These are phyloP conservation scores for Backusella tuberculispora DNA, from an alignment of 192 early-diverging fungal genomes.

Conservation along the genomic window DNA sequence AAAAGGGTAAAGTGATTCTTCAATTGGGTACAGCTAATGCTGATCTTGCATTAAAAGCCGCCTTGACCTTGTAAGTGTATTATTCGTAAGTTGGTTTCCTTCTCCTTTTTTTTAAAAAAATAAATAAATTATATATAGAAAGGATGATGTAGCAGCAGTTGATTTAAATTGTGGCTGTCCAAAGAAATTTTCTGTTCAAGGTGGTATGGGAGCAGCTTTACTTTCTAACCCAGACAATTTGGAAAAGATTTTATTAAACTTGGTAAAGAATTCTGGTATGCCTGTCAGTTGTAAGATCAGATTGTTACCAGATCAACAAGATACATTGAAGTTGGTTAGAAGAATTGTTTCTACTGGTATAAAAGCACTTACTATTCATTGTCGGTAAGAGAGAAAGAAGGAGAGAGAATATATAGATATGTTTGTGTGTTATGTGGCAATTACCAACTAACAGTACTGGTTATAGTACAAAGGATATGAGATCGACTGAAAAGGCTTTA, in stretches of 20 bases:
- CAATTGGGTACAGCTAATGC: slow-evolving; percentile 93
- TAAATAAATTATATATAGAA: slow-evolving; percentile 44
- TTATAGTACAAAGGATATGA: slow-evolving; percentile 66
- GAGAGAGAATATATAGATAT: not conserved
- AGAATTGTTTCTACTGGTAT: slow-evolving; percentile 87
- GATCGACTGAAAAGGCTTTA: slow-evolving; percentile 78
- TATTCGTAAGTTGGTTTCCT: not conserved
- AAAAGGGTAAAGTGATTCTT: slow-evolving; percentile 81
- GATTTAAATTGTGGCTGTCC: slow-evolving; percentile 99
- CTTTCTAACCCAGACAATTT: slow-evolving; percentile 84
- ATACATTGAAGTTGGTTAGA: slow-evolving; percentile 81
- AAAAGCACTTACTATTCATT: slow-evolving; percentile 88
- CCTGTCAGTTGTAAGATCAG: slow-evolving; percentile 91
- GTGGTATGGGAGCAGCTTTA: slow-evolving; percentile 94
- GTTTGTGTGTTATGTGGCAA: not conserved
- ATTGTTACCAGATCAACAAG: slow-evolving; percentile 71
- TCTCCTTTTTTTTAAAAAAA: not conserved
- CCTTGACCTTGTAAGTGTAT: slow-evolving; percentile 70
- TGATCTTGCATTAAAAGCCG: slow-evolving; percentile 85
- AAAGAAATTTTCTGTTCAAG: slow-evolving; percentile 91
- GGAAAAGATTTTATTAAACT: slow-evolving; percentile 63
- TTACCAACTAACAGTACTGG: not conserved
- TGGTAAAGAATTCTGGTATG: slow-evolving; percentile 73
- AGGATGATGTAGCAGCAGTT: slow-evolving; percentile 84
- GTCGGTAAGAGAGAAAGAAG: slow-evolving; percentile 53